Base-by-base conservation (phyloP, 148 eudicot species). In the Silene uniflora region DNA sequence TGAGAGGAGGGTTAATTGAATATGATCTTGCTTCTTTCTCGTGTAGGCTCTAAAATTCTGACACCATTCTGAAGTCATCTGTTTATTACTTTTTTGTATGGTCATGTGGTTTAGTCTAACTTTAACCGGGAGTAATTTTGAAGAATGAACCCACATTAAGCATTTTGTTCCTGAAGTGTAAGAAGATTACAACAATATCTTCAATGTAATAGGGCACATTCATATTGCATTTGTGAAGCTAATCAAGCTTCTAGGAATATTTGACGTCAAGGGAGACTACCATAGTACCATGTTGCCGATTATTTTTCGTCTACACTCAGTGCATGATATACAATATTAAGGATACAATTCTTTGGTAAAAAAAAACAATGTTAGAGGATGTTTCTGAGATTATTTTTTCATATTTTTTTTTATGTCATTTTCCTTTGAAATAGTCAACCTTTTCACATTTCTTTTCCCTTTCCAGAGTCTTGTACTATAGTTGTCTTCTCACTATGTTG, bases 401-500 rank as follows among this genome's bases (percentile, higher is more conserved):
- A 49, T 49, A 1, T 17, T 59, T 2, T 21, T n/a, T n/a, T n/a
- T 35, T 70, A 49, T 19, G 72, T 46, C 70, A 42, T 71, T 75
- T 56, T 19, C 56, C 29, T 70, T 39, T 69, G 66, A 18, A 21
- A 56, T 61, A 60, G 56, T 12, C 11, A n/a, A 25, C 32, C 42
- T 65, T 71, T 32, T 56, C 22, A 47, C 12, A 74, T 47, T 47
- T 65, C 60, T 59, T n/a, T 3, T 52, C 58, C 27, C 74, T 74
- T 59, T 42, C 74, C 68, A 47, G 52, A 67, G 22, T 18, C 67
- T 73, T 25, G n/a, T 29, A 73, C 66, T 39, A 10, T 59, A 25
- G 42, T 42, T 35, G 23, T 29, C 35, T 16, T 68, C 80, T 77
- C 24, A 74, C 62, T 61, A 29, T 69, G 25, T 46, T 65, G 23